Conservation (phyloP, 257 asterid genomes). For the Avicennia marina region DNA sequence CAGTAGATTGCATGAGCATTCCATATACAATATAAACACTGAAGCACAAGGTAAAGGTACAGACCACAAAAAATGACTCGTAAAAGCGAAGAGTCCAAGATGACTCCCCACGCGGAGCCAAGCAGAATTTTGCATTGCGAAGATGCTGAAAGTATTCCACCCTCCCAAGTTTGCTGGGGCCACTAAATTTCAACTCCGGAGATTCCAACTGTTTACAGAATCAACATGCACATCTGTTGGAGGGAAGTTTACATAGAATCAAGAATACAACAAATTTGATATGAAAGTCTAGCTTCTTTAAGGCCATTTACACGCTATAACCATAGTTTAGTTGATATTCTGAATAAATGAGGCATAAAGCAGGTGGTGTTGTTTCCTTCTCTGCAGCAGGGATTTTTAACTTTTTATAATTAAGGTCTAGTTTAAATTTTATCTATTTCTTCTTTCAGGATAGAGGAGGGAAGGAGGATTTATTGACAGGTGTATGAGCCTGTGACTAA, state of each 20-base stretch:
- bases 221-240: constrained; percentile 46
- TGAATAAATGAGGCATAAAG: no score
- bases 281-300: background rate
- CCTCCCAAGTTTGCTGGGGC: constrained; percentile 81
- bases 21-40: background rate
- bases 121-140: constrained; percentile 86
- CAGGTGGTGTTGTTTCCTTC: background rate
- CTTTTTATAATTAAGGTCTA: background rate
- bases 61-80: constrained; percentile 94
- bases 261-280: background rate
- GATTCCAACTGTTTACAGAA: constrained; percentile 91
- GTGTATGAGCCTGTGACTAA: background rate
- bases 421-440: background rate
- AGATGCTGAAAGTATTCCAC: constrained; percentile 82
- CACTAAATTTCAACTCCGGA: constrained; percentile 95
- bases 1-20: background rate
- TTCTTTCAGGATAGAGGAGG: background rate
- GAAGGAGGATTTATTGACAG: background rate
- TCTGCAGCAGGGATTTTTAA: no score
- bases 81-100: constrained; percentile 99
- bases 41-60: constrained; percentile 16
- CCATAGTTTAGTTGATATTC: background rate
- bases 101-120: constrained; percentile 98
- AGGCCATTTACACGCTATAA: no score
- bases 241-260: constrained; percentile 23